These are phyloP conservation scores for Sarocladium kiliense DNA, from an alignment of 2,329 filamentous ascomycete genomes.

Conservation along the genomic window DNA sequence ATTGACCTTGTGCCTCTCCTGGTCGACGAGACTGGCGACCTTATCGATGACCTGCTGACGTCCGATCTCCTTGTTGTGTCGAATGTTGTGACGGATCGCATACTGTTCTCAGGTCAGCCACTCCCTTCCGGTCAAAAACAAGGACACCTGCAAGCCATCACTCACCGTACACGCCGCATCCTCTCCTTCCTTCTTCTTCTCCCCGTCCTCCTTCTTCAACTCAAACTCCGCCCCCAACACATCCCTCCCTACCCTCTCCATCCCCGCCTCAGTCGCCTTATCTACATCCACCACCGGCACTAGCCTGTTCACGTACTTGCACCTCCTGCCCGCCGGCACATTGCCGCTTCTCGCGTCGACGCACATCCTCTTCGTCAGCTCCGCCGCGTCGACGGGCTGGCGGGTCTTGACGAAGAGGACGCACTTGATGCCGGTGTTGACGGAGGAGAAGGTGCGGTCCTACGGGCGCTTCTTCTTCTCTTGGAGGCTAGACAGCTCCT, in stretches of 20 bases:
- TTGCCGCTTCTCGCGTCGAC: slow-evolving; percentile 43
- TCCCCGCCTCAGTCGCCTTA: slow-evolving; percentile 63
- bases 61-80: slow-evolving; percentile 65
- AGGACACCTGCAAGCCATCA: too few species aligned
- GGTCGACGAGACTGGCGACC: slow-evolving; percentile 61
- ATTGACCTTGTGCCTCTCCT: slow-evolving; percentile 66
- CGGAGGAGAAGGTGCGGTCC: slow-evolving; percentile 44
- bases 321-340: slow-evolving; percentile 30
- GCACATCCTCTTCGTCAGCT: slow-evolving; percentile 50
- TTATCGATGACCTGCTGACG: slow-evolving; percentile 66
- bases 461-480: slow-evolving; percentile 31
- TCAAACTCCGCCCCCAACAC: slow-evolving; percentile 62
- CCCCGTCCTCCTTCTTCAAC: slow-evolving; percentile 24
- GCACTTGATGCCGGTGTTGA: slow-evolving; percentile 55
- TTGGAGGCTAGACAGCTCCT: slow-evolving; percentile 63
- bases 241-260: slow-evolving; percentile 58
- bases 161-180: slow-evolving; percentile 38
- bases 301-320: slow-evolving; percentile 54
- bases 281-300: slow-evolving; percentile 48
- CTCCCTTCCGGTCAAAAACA: not conserved
- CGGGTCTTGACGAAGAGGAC: slow-evolving; percentile 57
- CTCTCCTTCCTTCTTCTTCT: slow-evolving; percentile 10
- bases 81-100: slow-evolving; percentile 75
- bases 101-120: slow-evolving; percentile 47
- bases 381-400: slow-evolving; percentile 49